Conservation (phyloP, 176 grass and related monocot genomes). For the Carex kokanica region DNA sequence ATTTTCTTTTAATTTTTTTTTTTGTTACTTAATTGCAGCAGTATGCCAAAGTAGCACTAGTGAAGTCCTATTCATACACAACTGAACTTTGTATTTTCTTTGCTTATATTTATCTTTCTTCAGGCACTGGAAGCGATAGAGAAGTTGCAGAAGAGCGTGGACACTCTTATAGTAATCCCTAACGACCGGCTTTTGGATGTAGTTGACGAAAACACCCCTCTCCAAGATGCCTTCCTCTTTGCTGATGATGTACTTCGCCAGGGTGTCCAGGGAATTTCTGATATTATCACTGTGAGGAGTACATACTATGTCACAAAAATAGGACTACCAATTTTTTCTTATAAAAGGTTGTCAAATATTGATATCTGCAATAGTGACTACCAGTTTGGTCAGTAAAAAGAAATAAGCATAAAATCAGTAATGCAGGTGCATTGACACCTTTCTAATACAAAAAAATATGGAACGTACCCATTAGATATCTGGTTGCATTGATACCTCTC, state of each 20-base stretch:
- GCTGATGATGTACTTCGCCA: constrained; percentile 94
- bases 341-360: not conserved
- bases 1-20: not conserved
- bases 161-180: constrained; percentile 93
- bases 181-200: constrained; percentile 83
- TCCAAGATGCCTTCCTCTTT: constrained; percentile 96
- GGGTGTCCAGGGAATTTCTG: constrained; percentile 97
- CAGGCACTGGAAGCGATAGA: constrained; percentile 92
- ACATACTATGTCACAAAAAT: not conserved
- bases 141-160: constrained; percentile 83
- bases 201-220: constrained; percentile 82
- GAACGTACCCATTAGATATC: not conserved
- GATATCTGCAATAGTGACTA: not conserved
- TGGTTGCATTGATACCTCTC: too few relatives aligned
- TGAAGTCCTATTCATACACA: not conserved
- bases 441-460: not conserved
- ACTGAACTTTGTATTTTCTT: constrained; percentile 5
- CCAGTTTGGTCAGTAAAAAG: not conserved
- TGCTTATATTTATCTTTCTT: constrained; percentile 31
- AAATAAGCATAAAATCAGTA: constrained; percentile 1
- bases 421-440: not conserved
- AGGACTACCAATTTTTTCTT: not conserved
- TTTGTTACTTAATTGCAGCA: not conserved
- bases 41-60: not conserved
- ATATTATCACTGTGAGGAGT: constrained; percentile 73